Evolutionary conservation across 441 rosid species (phyloP), one percentile per base, ranked within the genome.

Genomic region (Monsonia emarginata): DNA sequence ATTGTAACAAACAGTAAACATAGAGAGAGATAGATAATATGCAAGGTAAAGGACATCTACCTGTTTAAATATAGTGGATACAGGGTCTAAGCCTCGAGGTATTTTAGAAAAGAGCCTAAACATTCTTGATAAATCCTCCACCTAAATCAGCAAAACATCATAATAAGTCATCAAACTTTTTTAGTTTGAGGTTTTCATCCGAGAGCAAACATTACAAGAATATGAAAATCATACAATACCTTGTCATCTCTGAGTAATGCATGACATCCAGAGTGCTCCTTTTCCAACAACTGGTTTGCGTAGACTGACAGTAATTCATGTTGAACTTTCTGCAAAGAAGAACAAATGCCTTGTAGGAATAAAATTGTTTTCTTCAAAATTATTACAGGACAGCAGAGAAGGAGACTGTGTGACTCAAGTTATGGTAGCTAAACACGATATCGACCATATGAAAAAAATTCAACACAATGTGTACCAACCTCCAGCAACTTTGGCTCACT

Each of bases 91-190:
- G 65, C 97, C 97, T 67, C 63, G 67, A 5, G 82, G 71, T 70
- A 88, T 85, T 72, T 86, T 86, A 58, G 84, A 84, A 66, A 83
- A 94, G 65, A 91, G 99, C 82, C 95, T 83, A 79, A 85, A 89
- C 94, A 91, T 89, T 82, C 97, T 84, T 64, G 97, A 91, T 65
- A 91, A 95, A 75, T 95, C 97, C 36, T 88, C 97, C 67, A 86
- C 88, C 98, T 93, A 69, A 25, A 36, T 71, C 11, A 42, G 52
- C 4, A 70, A 10, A 66, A 62, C 28, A 22, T 54, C 2, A 54
- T 54, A 24, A 24, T 2, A 52, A 5, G 2, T 52, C 0, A 52
- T 22, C 26, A 52, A 19, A 30, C 5, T 30, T 22, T 0, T 14
- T 8, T 22, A 38, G 1, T 52, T 21, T 22, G 28, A 14, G n/a